Evolutionary conservation across 257 asterid genomes (phyloP).

Genomic region (Petrea volubilis): DNA sequence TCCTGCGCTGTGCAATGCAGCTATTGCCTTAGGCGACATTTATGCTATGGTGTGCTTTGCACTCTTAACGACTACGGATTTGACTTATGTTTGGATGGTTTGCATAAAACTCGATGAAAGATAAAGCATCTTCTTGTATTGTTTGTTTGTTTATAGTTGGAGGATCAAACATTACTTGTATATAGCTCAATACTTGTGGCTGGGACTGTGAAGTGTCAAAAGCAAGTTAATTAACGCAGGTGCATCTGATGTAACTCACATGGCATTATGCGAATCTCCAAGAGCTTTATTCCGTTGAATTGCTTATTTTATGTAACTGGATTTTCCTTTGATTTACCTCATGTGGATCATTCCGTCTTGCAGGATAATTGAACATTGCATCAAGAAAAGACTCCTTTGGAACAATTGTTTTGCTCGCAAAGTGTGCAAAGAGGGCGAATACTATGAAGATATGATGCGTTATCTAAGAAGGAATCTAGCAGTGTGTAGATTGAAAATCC

Average conservation of each 20-base stretch:
- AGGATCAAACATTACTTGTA: background rate
- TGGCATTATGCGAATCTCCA: background rate
- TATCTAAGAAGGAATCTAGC: slow-evolving; percentile 90
- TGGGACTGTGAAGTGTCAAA: slow-evolving; percentile 5
- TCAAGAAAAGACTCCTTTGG: slow-evolving; percentile 90
- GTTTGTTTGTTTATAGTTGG: background rate
- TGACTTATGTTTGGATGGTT: background rate
- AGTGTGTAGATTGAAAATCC: slow-evolving; percentile 44
- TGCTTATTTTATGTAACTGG: background rate
- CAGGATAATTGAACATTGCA: slow-evolving; percentile 92
- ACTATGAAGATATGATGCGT: slow-evolving; percentile 98
- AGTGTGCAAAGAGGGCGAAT: slow-evolving; percentile 95
- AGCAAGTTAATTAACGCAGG: background rate
- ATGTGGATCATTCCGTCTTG: slow-evolving; percentile 17
- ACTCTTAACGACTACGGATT: no score
- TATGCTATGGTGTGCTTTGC: no score
- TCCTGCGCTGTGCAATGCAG: no score
- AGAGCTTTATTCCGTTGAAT: slow-evolving; percentile 1
- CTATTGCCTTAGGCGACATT: no score
- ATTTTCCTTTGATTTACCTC: slow-evolving; percentile 18
- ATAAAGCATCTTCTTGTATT: background rate
- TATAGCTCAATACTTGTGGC: slow-evolving; percentile 1
- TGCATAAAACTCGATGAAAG: slow-evolving; percentile 1
- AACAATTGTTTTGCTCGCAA: slow-evolving; percentile 80
- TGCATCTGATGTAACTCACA: slow-evolving; percentile 9